Evolutionary conservation across 1,284 basidiomycete species (phyloP), one percentile per base, ranked within the genome.

Genomic region (Cryptococcus sp.): DNA sequence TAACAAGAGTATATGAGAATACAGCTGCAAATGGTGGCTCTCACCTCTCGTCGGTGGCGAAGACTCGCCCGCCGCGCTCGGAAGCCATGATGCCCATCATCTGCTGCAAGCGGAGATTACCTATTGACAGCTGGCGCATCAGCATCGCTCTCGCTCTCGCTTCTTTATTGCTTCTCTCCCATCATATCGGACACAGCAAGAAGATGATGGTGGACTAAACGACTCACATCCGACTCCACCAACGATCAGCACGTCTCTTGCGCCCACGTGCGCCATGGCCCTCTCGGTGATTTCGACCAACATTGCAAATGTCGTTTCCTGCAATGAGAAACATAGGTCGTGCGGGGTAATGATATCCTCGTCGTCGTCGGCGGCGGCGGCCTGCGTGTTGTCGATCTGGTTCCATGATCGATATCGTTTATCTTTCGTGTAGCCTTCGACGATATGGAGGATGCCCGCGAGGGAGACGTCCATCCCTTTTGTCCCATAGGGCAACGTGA

Each of bases 381-480:
- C 11, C n/a, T 17, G 16, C 16, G 16, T 19, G 20, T 54, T 56
- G 20, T 45, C 47, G n/a, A 62, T 56, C 35, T 62, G 51, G 17
- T 67, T 62, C 71, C 71, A 77, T 15, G 67, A 53, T 23, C 86
- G 82, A 76, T 87, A 92, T 25, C 86, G 84, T 74, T 88, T 88
- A 76, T 93, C 90, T 53, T 78, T 69, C 1, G 91, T 97, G 71
- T 93, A 95, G 0, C 89, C 87, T 80, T 98, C 96, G 6, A 87
- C 86, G 3, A 91, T 87, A 10, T 90, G 89, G 44, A 99, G 81
- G 57, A 99, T 89, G 1, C 96, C 96, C 4, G 93, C 95, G 54
- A 99, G 83, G 64, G 92, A 91, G 61, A 99, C 82, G 75, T 99
- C 96, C 96, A 99, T 99, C 19, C 96, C 96, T 77, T 99, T 99